phyloP scores from a whole-genome alignment of 2,329 filamentous ascomycete genomes.

The Emmonsiellopsis sp. region DNA sequence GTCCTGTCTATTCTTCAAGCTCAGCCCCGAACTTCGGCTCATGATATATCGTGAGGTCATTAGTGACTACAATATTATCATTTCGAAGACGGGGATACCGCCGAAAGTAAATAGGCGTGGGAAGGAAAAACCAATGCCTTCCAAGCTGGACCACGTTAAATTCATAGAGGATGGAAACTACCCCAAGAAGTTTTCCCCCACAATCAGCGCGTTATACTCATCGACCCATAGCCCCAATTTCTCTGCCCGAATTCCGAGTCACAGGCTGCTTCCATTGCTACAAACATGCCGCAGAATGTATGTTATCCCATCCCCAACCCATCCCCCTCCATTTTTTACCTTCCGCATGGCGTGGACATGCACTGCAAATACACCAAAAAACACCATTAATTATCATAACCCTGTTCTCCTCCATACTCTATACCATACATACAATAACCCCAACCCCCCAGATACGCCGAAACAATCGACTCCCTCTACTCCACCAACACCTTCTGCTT shows the following conservation, averaged over 20 bases:
- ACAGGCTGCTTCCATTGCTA: neutral
- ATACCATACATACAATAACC: neutral
- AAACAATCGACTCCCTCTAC: conserved; percentile 1
- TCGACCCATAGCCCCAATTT: neutral
- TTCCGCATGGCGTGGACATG: no score
- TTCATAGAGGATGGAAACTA: neutral
- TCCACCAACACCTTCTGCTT: conserved; percentile 1
- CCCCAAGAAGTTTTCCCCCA: neutral
- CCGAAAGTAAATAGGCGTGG: neutral
- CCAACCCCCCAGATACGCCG: neutral
- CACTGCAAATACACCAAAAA: no score
- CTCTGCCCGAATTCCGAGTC: neutral
- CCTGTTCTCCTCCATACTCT: neutral
- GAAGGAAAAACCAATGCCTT: neutral
- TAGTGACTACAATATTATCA: neutral
- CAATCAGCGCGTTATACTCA: neutral
- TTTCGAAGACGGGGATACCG: neutral
- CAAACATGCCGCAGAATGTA: neutral
- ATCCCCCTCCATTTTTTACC: no score
- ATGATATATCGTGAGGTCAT: neutral
- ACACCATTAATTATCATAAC: neutral
- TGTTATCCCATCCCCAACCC: neutral
- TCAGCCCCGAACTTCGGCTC: neutral
- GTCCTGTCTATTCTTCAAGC: neutral
- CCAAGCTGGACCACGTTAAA: neutral